Conservation (phyloP, 768 basidiomycete genomes). For the Tulasnella sp. region DNA sequence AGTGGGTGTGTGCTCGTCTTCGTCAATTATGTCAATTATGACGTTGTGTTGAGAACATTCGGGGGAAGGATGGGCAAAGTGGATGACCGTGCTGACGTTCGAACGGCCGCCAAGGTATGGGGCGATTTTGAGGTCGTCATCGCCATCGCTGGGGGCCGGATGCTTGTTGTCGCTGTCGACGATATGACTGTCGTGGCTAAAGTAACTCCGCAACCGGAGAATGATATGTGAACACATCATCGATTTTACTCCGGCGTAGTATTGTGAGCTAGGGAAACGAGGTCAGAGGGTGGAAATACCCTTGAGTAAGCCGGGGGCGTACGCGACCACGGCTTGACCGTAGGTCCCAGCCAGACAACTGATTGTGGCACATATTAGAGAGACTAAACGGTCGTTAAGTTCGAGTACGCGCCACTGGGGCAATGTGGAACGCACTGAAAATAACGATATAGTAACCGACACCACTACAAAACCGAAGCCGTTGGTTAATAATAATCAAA, state of each 20-base stretch:
- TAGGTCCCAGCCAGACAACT: background rate
- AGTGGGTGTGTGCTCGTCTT: too few species aligned
- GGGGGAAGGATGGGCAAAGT: too few species aligned
- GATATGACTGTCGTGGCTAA: background rate
- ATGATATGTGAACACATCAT: constrained; percentile 10
- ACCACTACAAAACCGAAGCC: background rate
- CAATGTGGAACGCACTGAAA: background rate
- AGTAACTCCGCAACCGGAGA: constrained; percentile 2
- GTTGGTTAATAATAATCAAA: background rate
- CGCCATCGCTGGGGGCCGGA: too few species aligned
- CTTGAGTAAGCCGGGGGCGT: background rate
- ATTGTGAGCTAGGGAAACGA: background rate
- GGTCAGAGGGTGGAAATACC: background rate
- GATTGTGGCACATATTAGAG: background rate
- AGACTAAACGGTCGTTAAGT: background rate
- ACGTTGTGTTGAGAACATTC: too few species aligned
- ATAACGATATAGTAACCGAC: background rate
- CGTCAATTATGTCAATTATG: too few species aligned
- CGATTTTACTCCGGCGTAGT: constrained; percentile 2
- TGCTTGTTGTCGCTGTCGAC: too few species aligned
- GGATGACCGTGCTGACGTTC: too few species aligned
- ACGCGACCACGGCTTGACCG: background rate
- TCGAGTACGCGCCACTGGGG: background rate
- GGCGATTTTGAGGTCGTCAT: too few species aligned
- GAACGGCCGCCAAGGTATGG: too few species aligned